phyloP scores from a whole-genome alignment of 2,329 filamentous ascomycete genomes.

The Sporothrix pallida region DNA sequence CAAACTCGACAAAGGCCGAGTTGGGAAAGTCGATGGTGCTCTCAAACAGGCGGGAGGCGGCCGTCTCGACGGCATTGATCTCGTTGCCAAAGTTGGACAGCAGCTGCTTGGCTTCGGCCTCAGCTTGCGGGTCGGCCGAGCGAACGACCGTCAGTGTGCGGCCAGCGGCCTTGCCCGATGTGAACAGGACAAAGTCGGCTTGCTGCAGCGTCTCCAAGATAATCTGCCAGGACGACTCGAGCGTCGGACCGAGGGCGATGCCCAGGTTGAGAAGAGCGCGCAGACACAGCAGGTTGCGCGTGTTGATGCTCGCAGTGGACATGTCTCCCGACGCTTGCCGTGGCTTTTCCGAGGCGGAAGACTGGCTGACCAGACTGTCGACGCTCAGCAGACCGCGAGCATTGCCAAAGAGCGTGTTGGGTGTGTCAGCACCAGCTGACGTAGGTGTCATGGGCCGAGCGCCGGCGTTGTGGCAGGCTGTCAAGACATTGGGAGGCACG shows the following conservation, averaged over 20 bases:
- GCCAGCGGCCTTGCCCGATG: constrained; percentile 61
- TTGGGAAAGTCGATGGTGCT: constrained; percentile 92
- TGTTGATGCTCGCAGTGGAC: constrained; percentile 68
- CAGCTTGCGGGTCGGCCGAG: constrained; percentile 54
- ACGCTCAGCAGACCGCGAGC: constrained; percentile 75
- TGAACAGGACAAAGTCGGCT: constrained; percentile 83
- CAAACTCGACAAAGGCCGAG: constrained; percentile 75
- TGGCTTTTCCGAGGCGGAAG: constrained; percentile 63
- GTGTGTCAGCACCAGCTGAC: constrained; percentile 53
- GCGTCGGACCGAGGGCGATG: constrained; percentile 88
- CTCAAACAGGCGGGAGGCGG: constrained; percentile 84
- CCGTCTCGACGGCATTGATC: constrained; percentile 85
- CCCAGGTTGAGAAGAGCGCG: constrained; percentile 92
- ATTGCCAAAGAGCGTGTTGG: constrained; percentile 69
- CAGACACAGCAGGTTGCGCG: constrained; percentile 86
- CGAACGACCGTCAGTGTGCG: constrained; percentile 57
- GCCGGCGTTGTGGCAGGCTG: constrained; percentile 61
- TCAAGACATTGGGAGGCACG: constrained; percentile 79
- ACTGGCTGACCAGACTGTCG: constrained; percentile 68
- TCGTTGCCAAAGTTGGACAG: constrained; percentile 77
- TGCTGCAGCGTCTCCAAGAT: constrained; percentile 91
- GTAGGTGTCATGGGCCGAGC: constrained; percentile 52
- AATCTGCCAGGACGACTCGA: constrained; percentile 86
- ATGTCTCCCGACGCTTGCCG: constrained; percentile 65
- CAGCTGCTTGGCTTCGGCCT: constrained; percentile 57